These are phyloP conservation scores for Elaeis oleifera DNA, from an alignment of 202 grass and related monocot genomes.

Conservation along the genomic window DNA sequence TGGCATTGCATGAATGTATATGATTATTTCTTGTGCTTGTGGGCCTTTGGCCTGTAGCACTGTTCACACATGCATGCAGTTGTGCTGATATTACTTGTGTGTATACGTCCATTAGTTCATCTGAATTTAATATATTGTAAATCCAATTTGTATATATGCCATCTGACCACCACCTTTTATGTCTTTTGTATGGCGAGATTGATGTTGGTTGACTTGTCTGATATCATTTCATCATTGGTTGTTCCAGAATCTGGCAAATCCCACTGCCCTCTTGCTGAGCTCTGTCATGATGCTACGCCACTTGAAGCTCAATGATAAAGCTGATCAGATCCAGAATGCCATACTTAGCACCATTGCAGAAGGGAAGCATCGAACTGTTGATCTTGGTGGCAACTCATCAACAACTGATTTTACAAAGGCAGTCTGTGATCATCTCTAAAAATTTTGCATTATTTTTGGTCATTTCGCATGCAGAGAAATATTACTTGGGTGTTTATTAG, in stretches of 20 bases:
- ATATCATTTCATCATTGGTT: constrained; percentile 2
- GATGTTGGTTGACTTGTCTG: neutral
- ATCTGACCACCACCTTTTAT: too few species aligned
- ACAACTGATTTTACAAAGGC: constrained; percentile 85
- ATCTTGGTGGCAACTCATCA: constrained; percentile 72
- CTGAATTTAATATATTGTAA: too few species aligned
- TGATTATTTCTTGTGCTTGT: too few species aligned
- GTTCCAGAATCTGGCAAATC: constrained; percentile 88
- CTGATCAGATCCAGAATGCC: constrained; percentile 72
- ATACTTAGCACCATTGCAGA: constrained; percentile 77
- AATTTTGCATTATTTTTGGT: neutral
- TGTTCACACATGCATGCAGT: too few species aligned
- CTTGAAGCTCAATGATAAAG: constrained; percentile 64
- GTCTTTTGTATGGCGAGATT: too few species aligned
- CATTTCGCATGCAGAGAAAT: too few species aligned
- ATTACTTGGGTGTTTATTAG: too few species aligned
- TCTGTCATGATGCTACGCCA: constrained; percentile 96
- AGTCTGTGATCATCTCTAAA: constrained; percentile 70
- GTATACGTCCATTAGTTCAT: too few species aligned
- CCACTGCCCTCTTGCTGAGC: constrained; percentile 83
- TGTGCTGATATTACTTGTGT: too few species aligned
- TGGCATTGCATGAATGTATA: neutral
- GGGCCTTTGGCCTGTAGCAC: too few species aligned
- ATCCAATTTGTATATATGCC: neutral
- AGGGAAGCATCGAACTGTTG: constrained; percentile 66